phyloP scores from a whole-genome alignment of 2,329 filamentous ascomycete species.

The Diaporthe sp. region DNA sequence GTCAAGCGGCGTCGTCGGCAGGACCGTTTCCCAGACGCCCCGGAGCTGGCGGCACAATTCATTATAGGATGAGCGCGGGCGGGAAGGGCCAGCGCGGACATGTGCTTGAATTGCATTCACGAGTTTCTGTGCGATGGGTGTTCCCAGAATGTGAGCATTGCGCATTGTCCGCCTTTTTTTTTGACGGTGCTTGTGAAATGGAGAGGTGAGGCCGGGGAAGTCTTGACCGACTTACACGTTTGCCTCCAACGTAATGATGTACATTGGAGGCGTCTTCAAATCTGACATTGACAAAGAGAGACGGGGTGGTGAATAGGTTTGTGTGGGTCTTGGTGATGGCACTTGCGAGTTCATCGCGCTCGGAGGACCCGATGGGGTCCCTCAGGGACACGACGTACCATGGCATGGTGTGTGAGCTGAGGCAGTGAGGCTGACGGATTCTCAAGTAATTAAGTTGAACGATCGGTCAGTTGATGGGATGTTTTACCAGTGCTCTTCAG shows the following conservation, averaged over 20 bases:
- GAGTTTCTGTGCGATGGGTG: not conserved
- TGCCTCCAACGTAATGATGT: slow-evolving; percentile 27
- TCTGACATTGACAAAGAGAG: slow-evolving; percentile 32
- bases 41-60: slow-evolving; percentile 9
- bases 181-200: not conserved
- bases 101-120: slow-evolving; percentile 25
- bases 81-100: slow-evolving; percentile 8
- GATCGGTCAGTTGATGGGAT: not conserved
- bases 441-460: not conserved
- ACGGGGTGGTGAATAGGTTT: slow-evolving; percentile 11
- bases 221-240: not conserved
- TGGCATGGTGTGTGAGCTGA: slow-evolving; percentile 1
- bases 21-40: not conserved
- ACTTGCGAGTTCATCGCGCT: slow-evolving; percentile 29
- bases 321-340: slow-evolving; percentile 30
- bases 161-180: too few relatives aligned
- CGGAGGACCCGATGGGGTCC: not conserved
- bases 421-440: not conserved
- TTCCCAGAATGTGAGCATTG: not conserved
- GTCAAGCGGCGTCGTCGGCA: not conserved
- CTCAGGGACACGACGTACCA: slow-evolving; percentile 20
- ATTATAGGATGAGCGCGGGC: slow-evolving; percentile 11
- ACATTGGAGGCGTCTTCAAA: slow-evolving; percentile 3
- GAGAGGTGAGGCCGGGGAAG: not conserved
- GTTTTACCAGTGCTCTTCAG: not conserved